Base-by-base conservation (phyloP, 495 filamentous ascomycete genomes). In the Lasiosphaeris hirsuta region DNA sequence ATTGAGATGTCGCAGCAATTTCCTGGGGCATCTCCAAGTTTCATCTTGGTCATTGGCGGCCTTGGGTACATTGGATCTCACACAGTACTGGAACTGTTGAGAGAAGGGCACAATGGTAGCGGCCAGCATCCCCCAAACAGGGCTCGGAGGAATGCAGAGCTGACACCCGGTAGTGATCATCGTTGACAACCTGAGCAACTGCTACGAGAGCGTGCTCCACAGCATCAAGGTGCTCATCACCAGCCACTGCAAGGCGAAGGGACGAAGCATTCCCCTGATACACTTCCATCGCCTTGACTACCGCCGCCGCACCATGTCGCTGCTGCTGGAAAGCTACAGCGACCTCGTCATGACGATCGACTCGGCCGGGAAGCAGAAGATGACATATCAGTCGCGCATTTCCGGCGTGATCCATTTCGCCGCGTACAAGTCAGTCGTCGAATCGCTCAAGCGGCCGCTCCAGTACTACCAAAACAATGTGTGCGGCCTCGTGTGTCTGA, bases 401-500 rank as follows among this genome's bases (percentile, higher is more conserved):
- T 63, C 72, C 1, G 82, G 82, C 7, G 83, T 86, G 19, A 83
- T 87, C 55, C 84, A 87, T 52, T 86, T 86, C 61, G 84, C 84
- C 61, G 65, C 65, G 15, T 63, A 58, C 54, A 65, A 65, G 40
- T 65, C 67, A 1, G 69, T 72, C 14, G 46, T 35, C 6, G 65
- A 73, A 45, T 74, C 70, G 42, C 73, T 86, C 61, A 63, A 64
- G 17, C 62, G 76, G 15, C 84, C 84, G 10, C 61, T 87, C 51
- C 76, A 76, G 48, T 87, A 87, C 64, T 87, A 87, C 71, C 65
- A 75, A 51, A 87, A 86, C 73, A 87, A 87, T 50, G 83, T 87
- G 19, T 78, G 78, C 58, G 84, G 84, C 3, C 66, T 87, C n/a
- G 75, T 87, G 47, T 76, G 81, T 51, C 81, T 87, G 59, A 75